A percentile compares a stretch with the other conserved stretches of the same genome.
Evolutionary conservation across 2,329 filamentous ascomycete species (phyloP).

Genomic region (Shiraia bambusicola): DNA sequence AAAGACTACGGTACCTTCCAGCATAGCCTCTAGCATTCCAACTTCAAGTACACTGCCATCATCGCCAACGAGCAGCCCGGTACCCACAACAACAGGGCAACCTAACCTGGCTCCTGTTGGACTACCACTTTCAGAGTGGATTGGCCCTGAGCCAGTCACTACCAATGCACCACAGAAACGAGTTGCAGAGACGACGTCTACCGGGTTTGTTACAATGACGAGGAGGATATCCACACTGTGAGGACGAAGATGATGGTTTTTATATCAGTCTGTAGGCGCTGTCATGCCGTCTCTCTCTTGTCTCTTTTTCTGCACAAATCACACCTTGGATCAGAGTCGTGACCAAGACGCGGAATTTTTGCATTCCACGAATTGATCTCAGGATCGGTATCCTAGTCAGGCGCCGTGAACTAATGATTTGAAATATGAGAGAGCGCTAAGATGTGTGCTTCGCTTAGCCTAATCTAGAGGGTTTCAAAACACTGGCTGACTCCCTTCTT

Average conservation of each 20-base stretch:
- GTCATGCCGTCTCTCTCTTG: too few species aligned
- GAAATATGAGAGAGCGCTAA: conserved; percentile 25
- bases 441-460: conserved; percentile 16
- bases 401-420: conserved; percentile 20
- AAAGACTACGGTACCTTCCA: neutral
- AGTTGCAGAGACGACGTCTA: conserved; percentile 2
- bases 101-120: neutral
- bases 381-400: conserved; percentile 14
- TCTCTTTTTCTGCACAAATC: neutral
- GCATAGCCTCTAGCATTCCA: neutral
- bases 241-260: too few species aligned
- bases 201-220: conserved; percentile 6
- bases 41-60: neutral
- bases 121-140: neutral
- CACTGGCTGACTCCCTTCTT: conserved; percentile 11
- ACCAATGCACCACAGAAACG: neutral
- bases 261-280: conserved; percentile 1
- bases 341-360: neutral
- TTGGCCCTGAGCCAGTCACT: conserved; percentile 3
- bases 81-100: neutral
- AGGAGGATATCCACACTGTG: conserved; percentile 1
- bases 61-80: neutral
- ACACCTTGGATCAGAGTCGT: neutral
- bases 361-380: conserved; percentile 9
- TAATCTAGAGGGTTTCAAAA: conserved; percentile 22